These are phyloP conservation scores for Melampsora larici-populina DNA, from an alignment of 1,284 basidiomycete species.

Conservation along the genomic window DNA sequence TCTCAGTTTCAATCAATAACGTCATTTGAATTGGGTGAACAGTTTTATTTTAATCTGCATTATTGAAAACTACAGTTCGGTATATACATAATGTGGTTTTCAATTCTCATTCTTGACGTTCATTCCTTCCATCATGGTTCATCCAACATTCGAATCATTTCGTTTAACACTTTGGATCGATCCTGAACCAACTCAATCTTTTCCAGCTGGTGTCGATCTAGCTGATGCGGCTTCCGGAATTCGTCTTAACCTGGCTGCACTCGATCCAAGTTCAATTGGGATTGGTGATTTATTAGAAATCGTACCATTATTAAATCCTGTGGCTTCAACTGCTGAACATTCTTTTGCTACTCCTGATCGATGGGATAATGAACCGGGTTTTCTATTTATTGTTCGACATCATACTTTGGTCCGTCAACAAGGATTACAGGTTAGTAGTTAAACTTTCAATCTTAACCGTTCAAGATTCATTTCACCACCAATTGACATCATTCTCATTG, in stretches of 20 bases:
- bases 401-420: conserved; percentile 34
- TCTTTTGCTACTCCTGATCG: conserved; percentile 17
- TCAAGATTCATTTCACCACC: background rate
- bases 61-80: background rate
- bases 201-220: conserved; percentile 23
- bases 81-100: background rate
- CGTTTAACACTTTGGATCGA: conserved; percentile 43
- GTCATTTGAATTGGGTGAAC: too few species aligned
- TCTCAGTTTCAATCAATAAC: too few species aligned
- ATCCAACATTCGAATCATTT: conserved; percentile 22
- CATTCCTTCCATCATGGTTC: conserved; percentile 10
- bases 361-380: conserved; percentile 37
- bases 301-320: conserved; percentile 21
- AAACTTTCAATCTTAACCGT: too few species aligned
- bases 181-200: conserved; percentile 27
- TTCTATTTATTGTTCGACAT: conserved; percentile 28
- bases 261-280: conserved; percentile 29
- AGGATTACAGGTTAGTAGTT: conserved; percentile 30
- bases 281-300: conserved; percentile 41
- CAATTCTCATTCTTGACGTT: too few species aligned
- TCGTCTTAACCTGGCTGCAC: conserved; percentile 30
- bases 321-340: conserved; percentile 9
- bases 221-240: conserved; percentile 32
- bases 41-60: background rate
- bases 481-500: background rate